Base-by-base conservation (phyloP, 441 rosid genomes). In the Gossypium davidsonii region DNA sequence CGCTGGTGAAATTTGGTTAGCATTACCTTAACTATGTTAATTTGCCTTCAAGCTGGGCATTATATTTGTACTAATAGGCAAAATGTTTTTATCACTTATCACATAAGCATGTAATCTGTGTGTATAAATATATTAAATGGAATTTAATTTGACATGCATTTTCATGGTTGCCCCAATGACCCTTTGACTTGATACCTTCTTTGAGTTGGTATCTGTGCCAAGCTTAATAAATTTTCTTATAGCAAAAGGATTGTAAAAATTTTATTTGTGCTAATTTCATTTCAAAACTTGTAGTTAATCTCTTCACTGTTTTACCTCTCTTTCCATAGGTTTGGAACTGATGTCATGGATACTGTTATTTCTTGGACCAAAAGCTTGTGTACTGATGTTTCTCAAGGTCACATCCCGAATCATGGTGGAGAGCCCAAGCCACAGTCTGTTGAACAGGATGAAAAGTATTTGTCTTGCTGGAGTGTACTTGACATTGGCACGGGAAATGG, bases 401-500 rank as follows among this genome's bases (percentile, higher is more conserved):
- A 68, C 67, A 61, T 75, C 77, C 83, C 86, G 20, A 86, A 77
- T 82, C 83, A 84, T 68, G 77, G 65, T 66, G 86, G 77, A 67
- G 86, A 75, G 72, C 39, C 74, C 18, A 83, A 80, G 67, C 68
- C 80, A 15, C 89, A 87, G 63, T 71, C 78, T 57, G 81, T 78
- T 82, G 90, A 85, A 76, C 84, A 83, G 57, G 84, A 49, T 73
- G 86, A 82, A 57, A 86, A 87, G 74, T 83, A 79, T 79, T 81
- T 94, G 87, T 82, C 89, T 79, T 49, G 72, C 77, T 92, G 98
- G 98, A 91, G 83, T 80, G 91, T 92, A 49, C 98, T 94, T 77
- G 98, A 94, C 74, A 77, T 94, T 76, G 98, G 98, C 80, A 94
- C 98, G 25, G 97, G 98, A 73, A 94, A 94, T 78, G 98, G 98